Percentiles rank a stretch among this genome's conserved stretches.
Evolutionary conservation across 2,329 filamentous ascomycete genomes (phyloP).

Genomic region (Sporothrix brasiliensis): DNA sequence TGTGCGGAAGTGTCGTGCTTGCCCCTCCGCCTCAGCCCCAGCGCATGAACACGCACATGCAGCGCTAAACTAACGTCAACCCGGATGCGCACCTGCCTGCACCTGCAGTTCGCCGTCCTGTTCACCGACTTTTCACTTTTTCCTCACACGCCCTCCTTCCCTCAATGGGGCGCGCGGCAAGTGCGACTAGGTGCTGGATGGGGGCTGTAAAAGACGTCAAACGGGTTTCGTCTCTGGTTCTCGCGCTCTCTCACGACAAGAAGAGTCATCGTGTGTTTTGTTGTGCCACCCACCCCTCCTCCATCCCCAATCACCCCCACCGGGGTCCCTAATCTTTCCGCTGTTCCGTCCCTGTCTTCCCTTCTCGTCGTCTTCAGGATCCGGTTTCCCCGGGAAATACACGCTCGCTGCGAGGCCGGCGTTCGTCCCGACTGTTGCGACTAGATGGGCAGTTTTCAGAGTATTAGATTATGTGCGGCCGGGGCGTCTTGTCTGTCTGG

Average conservation of each 20-base stretch:
- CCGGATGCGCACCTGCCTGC: neutral
- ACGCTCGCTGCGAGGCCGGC: slow-evolving; percentile 8
- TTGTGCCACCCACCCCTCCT: neutral
- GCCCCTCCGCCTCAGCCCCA: neutral
- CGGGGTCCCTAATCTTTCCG: slow-evolving; percentile 7
- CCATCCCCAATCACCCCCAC: neutral
- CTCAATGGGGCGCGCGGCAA: neutral
- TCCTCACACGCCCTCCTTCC: slow-evolving; percentile 1
- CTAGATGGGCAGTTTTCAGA: no score
- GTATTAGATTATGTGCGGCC: no score
- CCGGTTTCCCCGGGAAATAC: neutral
- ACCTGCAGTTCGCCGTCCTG: neutral
- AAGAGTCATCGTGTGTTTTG: slow-evolving; percentile 14
- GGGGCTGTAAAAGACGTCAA: neutral
- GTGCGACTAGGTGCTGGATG: neutral
- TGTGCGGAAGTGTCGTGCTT: slow-evolving; percentile 11
- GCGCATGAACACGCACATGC: slow-evolving; percentile 25
- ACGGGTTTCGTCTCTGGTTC: no score
- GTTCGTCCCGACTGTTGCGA: neutral
- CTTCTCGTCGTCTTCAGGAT: neutral
- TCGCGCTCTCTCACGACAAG: neutral
- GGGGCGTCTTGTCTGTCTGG: slow-evolving; percentile 1
- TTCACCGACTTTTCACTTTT: slow-evolving; percentile 28
- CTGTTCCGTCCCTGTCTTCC: neutral
- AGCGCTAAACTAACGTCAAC: slow-evolving; percentile 27